Percentiles rank a stretch among this genome's conserved stretches.
Conservation (phyloP, 129 eudicot genomes). For the Flaveria sonorensis region DNA sequence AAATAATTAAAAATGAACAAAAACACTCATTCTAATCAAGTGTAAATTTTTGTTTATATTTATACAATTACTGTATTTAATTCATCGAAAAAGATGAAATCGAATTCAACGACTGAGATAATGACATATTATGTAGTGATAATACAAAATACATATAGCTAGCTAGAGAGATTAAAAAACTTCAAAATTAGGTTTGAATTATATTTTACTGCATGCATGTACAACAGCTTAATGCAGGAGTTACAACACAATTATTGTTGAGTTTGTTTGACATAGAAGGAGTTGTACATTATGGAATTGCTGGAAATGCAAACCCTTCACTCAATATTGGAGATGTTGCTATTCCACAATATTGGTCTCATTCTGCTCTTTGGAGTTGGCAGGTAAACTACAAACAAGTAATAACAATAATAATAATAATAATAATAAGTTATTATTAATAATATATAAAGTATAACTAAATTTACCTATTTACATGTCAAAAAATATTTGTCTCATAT, state of each 20-base stretch:
- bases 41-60: too few species aligned
- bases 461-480: not conserved
- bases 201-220: not conserved
- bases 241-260: conserved; percentile 51
- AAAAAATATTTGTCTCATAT: not conserved
- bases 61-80: too few species aligned
- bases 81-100: too few species aligned
- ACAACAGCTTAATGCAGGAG: conserved; percentile 58
- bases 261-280: conserved; percentile 48
- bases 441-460: too few species aligned
- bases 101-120: too few species aligned
- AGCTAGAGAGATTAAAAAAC: too few species aligned
- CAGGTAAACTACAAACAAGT: conserved; percentile 38
- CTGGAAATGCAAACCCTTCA: conserved; percentile 65
- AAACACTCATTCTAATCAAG: too few species aligned
- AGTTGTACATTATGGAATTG: conserved; percentile 62
- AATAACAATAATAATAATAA: not conserved
- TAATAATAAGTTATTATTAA: not conserved
- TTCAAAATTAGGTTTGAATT: too few species aligned
- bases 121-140: too few species aligned
- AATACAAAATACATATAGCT: too few species aligned
- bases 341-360: conserved; percentile 57
- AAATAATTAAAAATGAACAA: too few species aligned
- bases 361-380: conserved; percentile 62
- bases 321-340: conserved; percentile 59